These are phyloP conservation scores for Apophysomyces trapeziformis DNA, from an alignment of 371 early-diverging fungal genomes.

Conservation along the genomic window DNA sequence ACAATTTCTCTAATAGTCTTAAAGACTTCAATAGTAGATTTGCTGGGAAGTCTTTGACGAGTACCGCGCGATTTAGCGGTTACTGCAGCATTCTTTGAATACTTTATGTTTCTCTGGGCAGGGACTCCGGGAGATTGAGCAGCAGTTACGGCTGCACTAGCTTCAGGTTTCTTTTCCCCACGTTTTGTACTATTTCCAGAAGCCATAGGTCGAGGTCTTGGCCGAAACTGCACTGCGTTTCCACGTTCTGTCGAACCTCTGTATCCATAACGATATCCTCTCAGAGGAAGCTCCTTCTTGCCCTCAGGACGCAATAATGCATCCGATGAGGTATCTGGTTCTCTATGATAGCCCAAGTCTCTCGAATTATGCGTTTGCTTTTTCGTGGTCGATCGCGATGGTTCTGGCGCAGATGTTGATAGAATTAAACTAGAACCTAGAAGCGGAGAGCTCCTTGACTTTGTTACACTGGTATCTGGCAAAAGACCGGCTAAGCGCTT, in stretches of 20 bases:
- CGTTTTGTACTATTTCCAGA: background rate
- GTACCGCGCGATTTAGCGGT: slow-evolving; percentile 23
- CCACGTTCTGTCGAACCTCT: slow-evolving; percentile 26
- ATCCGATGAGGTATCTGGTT: background rate
- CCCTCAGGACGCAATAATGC: slow-evolving; percentile 2
- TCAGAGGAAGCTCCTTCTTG: slow-evolving; percentile 25
- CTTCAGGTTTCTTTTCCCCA: background rate
- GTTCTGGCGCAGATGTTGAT: background rate
- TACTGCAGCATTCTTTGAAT: slow-evolving; percentile 5
- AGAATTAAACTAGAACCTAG: slow-evolving; percentile 13
- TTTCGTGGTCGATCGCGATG: slow-evolving; percentile 9
- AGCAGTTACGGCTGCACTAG: background rate
- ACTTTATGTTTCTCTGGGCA: slow-evolving; percentile 9
- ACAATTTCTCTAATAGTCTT: slow-evolving; percentile 60
- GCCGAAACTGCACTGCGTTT: slow-evolving; percentile 8
- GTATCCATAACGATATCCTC: slow-evolving; percentile 32
- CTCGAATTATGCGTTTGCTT: background rate
- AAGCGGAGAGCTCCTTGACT: slow-evolving; percentile 42
- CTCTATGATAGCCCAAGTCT: background rate
- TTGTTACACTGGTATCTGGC: slow-evolving; percentile 25
- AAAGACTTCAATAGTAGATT: slow-evolving; percentile 64
- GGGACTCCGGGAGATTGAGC: background rate
- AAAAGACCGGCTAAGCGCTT: slow-evolving; percentile 35
- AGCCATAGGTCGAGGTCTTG: background rate
- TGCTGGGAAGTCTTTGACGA: slow-evolving; percentile 46